Evolutionary conservation across 306 rosid species (phyloP).

Genomic region (Dalbergia oliveri): DNA sequence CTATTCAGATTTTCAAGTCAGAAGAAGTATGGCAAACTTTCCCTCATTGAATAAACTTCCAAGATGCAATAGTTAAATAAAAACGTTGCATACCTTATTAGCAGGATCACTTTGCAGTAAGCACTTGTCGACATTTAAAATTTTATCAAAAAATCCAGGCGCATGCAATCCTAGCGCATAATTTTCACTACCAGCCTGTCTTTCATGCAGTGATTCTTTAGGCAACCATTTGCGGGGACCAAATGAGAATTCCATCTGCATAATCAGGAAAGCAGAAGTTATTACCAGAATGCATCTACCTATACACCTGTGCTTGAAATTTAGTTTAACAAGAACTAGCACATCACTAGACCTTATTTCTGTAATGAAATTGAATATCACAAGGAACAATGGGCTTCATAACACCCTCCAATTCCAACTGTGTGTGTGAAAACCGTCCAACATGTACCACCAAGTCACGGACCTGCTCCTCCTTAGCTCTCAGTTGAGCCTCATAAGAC

Average conservation of each 20-base stretch:
- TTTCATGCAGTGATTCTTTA: constrained; percentile 61
- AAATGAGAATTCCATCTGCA: constrained; percentile 98
- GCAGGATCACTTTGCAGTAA: constrained; percentile 83
- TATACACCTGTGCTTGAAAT: not conserved
- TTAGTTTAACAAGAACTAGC: not conserved
- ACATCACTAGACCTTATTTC: constrained; percentile 79
- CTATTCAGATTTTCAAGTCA: constrained; percentile 58
- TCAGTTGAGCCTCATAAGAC: constrained; percentile 81
- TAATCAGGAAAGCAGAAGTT: constrained; percentile 34
- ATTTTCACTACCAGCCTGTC: constrained; percentile 50
- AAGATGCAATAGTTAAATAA: not conserved
- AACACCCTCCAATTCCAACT: constrained; percentile 60
- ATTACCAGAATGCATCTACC: not conserved
- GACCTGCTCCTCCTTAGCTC: constrained; percentile 90
- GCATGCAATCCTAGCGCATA: constrained; percentile 86
- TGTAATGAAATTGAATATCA: constrained; percentile 89
- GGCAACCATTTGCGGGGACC: constrained; percentile 84
- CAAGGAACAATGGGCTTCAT: constrained; percentile 86
- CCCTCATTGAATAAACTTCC: constrained; percentile 25
- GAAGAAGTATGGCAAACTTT: constrained; percentile 53
- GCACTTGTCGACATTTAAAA: constrained; percentile 79
- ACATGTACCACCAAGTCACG: constrained; percentile 77
- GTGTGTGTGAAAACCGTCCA: constrained; percentile 66
- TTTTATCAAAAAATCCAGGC: constrained; percentile 85
- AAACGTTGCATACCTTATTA: constrained; percentile 62